phyloP scores from a whole-genome alignment of 73 alveolate genomes.

The Paramecium sexaurelia region DNA sequence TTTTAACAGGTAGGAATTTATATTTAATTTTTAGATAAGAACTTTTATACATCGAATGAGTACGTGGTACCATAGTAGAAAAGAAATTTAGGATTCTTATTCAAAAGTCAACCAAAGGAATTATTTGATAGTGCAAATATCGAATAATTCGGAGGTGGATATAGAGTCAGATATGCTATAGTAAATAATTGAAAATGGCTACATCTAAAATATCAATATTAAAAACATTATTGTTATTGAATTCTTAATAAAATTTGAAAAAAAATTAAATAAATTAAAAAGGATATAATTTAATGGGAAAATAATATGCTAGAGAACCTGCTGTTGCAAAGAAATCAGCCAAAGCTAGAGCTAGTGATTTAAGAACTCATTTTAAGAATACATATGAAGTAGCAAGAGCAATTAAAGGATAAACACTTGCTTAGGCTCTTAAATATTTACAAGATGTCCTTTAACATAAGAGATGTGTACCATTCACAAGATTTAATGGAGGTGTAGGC shows the following conservation, averaged over 20 bases:
- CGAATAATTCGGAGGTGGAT: constrained; percentile 48
- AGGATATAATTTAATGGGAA: constrained; percentile 72
- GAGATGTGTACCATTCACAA: constrained; percentile 91
- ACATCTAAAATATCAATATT: background rate
- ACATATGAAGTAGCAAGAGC: constrained; percentile 94
- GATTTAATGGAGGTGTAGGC: constrained; percentile 90
- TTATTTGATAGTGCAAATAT: background rate
- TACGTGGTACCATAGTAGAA: background rate
- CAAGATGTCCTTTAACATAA: constrained; percentile 94
- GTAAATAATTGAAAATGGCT: constrained; percentile 21
- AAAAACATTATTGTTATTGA: background rate
- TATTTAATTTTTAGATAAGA: background rate
- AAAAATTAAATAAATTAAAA: background rate
- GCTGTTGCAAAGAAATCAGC: constrained; percentile 83
- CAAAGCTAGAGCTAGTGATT: constrained; percentile 89
- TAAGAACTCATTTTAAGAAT: constrained; percentile 94
- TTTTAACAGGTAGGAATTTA: constrained; percentile 1
- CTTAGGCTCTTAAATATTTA: constrained; percentile 88
- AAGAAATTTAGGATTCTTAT: background rate
- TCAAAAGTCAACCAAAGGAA: background rate
- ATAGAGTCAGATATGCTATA: constrained; percentile 44
- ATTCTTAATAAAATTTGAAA: constrained; percentile 3
- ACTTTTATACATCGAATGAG: constrained; percentile 7
- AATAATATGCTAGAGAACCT: constrained; percentile 82
- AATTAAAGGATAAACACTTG: constrained; percentile 91